Evolutionary conservation across 805 yeast species (phyloP), one percentile per base, ranked within the genome.

Genomic region (Lachancea nothofagi): DNA sequence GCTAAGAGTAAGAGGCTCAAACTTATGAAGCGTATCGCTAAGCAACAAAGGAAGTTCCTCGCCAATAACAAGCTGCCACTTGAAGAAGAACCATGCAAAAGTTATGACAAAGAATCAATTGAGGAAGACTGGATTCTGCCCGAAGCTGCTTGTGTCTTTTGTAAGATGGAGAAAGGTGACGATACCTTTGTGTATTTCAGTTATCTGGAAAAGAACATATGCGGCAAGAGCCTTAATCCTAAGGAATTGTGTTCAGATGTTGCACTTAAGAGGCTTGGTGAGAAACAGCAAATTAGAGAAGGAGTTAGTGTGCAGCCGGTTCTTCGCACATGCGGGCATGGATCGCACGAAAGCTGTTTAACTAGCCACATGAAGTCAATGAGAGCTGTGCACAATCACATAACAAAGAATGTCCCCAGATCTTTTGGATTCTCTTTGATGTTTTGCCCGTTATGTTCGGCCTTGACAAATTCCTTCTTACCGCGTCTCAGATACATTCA

Each of bases 391-490:
- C 77, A 74, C 49, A 76, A 72, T 13, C 95, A 87, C 54, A 76
- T 88, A 24, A 84, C 95, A 0, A 70, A 95, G 54, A 85, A 89
- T 36, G 69, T 80, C 4, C 95, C 96, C 0, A 95, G 83, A 47
- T 78, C 83, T 46, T 62, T 70, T 9, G 78, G 78, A 21, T 75
- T 76, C 42, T 75, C 78, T 6, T 95, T 89, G 52, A 82, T 85
- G 48, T 64, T 85, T 19, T 90, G 98, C 54, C 97, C 97, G 0
- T 70, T 90, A 26, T 90, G 98, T 66, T 87, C 87, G 44, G 82
- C 95, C 0, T 67, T 90, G 32, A 83, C 83, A 54, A 90, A 90
- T 55, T 71, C 82, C 43, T 87, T 90, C 55, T 64, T 90, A 30
- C 98, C 97, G 0, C 67, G 83, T 25, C 21, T 49, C 3, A 7